phyloP scores from a whole-genome alignment of 139 green algal species.

The Chlamydomonas incerta region DNA sequence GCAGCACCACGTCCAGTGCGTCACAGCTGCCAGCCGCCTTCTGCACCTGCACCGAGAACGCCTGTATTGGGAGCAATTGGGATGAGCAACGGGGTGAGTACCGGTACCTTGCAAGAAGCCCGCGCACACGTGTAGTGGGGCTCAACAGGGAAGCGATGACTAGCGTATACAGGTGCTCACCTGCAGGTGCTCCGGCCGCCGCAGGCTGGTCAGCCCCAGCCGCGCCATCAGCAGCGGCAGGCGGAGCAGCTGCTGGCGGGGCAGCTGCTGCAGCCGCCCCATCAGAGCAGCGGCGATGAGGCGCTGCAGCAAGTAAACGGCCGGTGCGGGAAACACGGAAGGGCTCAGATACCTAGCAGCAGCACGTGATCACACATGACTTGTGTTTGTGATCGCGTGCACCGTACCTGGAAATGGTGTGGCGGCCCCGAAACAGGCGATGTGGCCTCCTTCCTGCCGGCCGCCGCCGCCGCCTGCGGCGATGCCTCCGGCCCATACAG shows the following conservation, averaged over 20 bases:
- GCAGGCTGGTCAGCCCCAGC: neutral
- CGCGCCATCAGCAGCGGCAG: slow-evolving; percentile 22
- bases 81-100: too few relatives aligned
- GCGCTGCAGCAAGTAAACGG: too few relatives aligned
- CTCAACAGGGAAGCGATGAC: too few relatives aligned
- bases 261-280: neutral
- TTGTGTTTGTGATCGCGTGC: too few relatives aligned
- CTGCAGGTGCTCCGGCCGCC: neutral
- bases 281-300: neutral
- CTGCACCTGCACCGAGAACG: neutral
- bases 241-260: neutral
- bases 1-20: slow-evolving; percentile 5
- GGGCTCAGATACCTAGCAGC: too few relatives aligned
- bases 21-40: neutral
- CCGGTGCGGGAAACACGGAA: too few relatives aligned
- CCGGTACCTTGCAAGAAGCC: too few relatives aligned
- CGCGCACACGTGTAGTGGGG: too few relatives aligned
- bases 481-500: neutral
- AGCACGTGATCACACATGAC: too few relatives aligned
- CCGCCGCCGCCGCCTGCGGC: neutral
- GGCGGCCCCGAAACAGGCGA: neutral
- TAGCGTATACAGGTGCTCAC: too few relatives aligned
- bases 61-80: neutral
- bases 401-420: too few relatives aligned
- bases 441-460: neutral